Percentiles rank a stretch among this genome's conserved stretches.
These are phyloP conservation scores for Thraustochytrium sp. DNA, from an alignment of 352 stramenopile genomes.

Conservation along the genomic window DNA sequence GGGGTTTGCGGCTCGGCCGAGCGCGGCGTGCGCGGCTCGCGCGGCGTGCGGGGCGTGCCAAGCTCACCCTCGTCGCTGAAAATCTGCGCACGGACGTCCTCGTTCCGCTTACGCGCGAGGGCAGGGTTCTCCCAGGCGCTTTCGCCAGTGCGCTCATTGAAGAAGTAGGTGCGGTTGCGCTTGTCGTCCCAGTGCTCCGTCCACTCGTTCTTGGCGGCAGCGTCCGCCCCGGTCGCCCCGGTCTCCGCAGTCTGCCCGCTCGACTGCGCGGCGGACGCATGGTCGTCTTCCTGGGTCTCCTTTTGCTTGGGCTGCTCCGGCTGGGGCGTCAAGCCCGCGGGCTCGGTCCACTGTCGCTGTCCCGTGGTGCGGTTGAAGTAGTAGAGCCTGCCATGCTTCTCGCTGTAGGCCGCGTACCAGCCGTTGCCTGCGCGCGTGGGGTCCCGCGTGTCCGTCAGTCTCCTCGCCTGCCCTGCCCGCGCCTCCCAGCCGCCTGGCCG, in stretches of 20 bases:
- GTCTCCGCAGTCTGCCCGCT: neutral
- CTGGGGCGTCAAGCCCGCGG: neutral
- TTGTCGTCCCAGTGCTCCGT: constrained; percentile 30
- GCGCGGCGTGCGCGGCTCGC: neutral
- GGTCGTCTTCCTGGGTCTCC: no score
- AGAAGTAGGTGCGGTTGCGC: constrained; percentile 9
- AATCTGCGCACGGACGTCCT: neutral
- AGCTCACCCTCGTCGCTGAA: neutral
- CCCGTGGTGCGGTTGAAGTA: constrained; percentile 31
- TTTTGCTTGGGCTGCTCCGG: neutral
- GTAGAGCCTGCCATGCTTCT: constrained; percentile 2
- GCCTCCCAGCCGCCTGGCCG: neutral
- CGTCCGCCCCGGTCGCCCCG: neutral
- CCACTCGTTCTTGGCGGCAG: neutral
- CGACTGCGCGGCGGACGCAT: no score
- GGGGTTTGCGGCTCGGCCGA: neutral
- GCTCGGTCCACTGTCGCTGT: constrained; percentile 2
- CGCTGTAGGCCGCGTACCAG: constrained; percentile 27
- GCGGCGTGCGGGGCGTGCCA: neutral
- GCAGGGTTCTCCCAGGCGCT: constrained; percentile 23
- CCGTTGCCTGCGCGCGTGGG: neutral
- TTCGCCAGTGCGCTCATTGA: constrained; percentile 1
- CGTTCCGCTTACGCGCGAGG: neutral
- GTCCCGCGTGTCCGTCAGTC: neutral
- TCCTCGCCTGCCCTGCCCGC: neutral